A percentile compares a stretch with the other conserved stretches of the same genome.
Evolutionary conservation across 768 basidiomycete genomes (phyloP).

Genomic region (Tulasnella sp.): DNA sequence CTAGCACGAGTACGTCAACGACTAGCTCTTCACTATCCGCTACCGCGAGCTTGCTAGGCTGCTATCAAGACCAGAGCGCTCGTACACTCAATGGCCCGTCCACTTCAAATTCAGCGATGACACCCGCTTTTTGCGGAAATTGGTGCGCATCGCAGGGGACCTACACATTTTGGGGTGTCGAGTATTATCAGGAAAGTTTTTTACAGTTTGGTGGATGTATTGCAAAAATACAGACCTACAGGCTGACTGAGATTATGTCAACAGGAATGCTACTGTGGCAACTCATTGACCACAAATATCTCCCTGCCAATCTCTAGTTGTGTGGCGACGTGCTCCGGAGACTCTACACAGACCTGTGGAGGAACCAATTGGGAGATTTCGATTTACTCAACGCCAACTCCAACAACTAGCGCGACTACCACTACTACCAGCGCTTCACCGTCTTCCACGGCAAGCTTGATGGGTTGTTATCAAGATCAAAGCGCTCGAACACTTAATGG

Average conservation of each 20-base stretch:
- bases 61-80: background rate
- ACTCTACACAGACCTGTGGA: constrained; percentile 16
- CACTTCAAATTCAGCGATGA: background rate
- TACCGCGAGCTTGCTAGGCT: constrained; percentile 3
- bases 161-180: background rate
- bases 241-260: background rate
- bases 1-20: background rate
- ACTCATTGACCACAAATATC: background rate
- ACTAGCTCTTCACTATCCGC: background rate
- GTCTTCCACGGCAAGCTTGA: background rate
- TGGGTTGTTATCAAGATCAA: constrained; percentile 3
- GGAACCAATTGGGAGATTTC: background rate
- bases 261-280: background rate
- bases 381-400: no score
- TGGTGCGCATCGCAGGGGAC: background rate
- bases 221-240: no score
- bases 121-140: background rate
- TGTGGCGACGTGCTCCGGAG: constrained; percentile 8
- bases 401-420: no score
- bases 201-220: no score
- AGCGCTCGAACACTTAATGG: background rate
- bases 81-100: background rate
- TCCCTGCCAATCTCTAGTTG: background rate
- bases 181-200: background rate
- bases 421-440: no score